Evolutionary conservation across 2,329 filamentous ascomycete species (phyloP), one percentile per base, ranked within the genome.

Genomic region (Alternaria rosae): DNA sequence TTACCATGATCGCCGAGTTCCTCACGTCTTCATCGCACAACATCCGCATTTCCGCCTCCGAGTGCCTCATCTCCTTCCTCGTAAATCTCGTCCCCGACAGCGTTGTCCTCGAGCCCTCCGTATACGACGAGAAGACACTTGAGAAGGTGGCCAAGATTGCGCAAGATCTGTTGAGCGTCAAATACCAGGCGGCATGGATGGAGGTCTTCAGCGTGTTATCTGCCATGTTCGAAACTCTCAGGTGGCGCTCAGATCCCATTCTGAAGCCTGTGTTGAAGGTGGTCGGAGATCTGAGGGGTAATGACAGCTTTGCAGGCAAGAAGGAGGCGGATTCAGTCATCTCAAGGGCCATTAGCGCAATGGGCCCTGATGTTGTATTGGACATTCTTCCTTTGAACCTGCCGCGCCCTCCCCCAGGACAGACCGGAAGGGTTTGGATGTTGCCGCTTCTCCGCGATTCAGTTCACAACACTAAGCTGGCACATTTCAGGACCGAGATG

Each of bases 291-390:
- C 86, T 99, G 56, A 91, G 95, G 61, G 88, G 91, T 62, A 97
- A 93, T 71, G 90, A 95, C 23, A 91, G 93, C 0, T 99, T 99
- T 80, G 86, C 90, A 59, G 93, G 93, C 55, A 99, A 98, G 83
- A 97, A 97, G 79, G 92, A 98, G 76, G 94, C 94, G 2, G 95
- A 99, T 72, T 89, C 91, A 58, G 91, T 99, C 10, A 88, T 99
- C 51, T 92, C 93, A 15, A 92, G 92, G 74, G 95, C 94, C 6
- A 89, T 98, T 65, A 88, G 89, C 66, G 93, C 93, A 9, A 95
- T 97, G 89, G 95, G 95, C 0, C 93, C 95, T 0, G 91, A 93
- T 68, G 88, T 89, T 5, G 91, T 97, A 1, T 86, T 99, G 28
- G 85, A 88, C 1, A 89, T 96, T 21, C 85, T 99, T 32, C 94